Evolutionary conservation across 495 filamentous ascomycete genomes (phyloP).

Genomic region (Lasiosphaeriaceae sp.): DNA sequence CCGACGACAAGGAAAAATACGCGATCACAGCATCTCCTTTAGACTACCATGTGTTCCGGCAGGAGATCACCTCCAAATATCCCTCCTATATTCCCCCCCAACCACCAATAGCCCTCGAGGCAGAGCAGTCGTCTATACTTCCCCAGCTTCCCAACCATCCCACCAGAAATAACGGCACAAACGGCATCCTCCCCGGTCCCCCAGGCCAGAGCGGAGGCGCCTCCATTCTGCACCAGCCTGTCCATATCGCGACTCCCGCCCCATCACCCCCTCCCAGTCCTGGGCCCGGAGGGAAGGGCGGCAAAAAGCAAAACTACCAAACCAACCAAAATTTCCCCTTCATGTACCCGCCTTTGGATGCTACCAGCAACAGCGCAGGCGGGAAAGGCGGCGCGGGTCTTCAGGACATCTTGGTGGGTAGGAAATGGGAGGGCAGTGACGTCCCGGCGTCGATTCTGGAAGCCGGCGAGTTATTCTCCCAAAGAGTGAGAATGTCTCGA

Average conservation of each 20-base stretch:
- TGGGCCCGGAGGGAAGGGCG: conserved; percentile 82
- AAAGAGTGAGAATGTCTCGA: conserved; percentile 80
- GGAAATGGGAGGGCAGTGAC: conserved; percentile 85
- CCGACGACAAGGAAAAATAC: conserved; percentile 45
- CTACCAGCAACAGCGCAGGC: conserved; percentile 74
- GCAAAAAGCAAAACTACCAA: conserved; percentile 98
- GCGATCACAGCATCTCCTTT: conserved; percentile 87
- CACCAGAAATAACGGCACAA: conserved; percentile 43
- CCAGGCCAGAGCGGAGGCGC: conserved; percentile 54
- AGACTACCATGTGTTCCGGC: conserved; percentile 93
- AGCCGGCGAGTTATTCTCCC: conserved; percentile 89
- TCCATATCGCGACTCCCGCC: conserved; percentile 95
- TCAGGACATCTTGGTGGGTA: conserved; percentile 72
- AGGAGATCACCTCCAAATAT: conserved; percentile 98
- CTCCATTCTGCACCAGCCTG: conserved; percentile 90
- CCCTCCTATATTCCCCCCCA: conserved; percentile 90
- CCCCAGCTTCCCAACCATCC: conserved; percentile 77
- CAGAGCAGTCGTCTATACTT: conserved; percentile 84
- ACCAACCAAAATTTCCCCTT: conserved; percentile 99
- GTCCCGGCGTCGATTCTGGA: conserved; percentile 90
- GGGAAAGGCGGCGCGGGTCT: conserved; percentile 76
- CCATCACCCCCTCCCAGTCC: conserved; percentile 97
- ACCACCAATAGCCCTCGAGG: conserved; percentile 76
- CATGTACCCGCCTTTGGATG: conserved; percentile 88
- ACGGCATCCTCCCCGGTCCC: conserved; percentile 45